phyloP scores from a whole-genome alignment of 1,139 yeast genomes.

The Taphrina flavorubra region DNA sequence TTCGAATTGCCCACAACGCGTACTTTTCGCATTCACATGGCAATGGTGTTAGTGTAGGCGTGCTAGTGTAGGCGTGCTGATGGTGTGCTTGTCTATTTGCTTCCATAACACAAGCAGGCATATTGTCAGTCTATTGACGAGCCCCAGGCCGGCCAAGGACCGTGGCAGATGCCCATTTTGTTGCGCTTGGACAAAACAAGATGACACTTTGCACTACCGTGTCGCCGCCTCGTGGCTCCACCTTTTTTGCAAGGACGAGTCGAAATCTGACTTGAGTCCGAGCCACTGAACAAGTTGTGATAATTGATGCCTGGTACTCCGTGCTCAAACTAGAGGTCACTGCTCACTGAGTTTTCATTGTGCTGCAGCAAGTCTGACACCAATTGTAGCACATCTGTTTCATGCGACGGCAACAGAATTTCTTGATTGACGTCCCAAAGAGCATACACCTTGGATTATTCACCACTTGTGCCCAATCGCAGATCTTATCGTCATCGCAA shows the following conservation, averaged over 20 bases:
- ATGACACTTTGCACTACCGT: background rate
- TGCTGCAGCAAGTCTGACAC: background rate
- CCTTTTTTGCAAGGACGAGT: constrained; percentile 1
- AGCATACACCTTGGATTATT: background rate
- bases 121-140: no score
- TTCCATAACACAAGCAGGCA: no score
- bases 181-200: no score
- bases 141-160: background rate
- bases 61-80: no score
- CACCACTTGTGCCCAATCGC: background rate
- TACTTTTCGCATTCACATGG: no score
- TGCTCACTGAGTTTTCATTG: background rate
- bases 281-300: background rate
- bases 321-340: background rate
- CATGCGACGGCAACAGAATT: background rate
- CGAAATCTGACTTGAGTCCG: background rate
- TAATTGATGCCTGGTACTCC: background rate
- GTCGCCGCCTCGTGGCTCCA: constrained; percentile 1
- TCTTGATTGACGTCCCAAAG: background rate
- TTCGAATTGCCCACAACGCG: background rate
- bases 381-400: background rate
- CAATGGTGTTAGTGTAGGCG: no score
- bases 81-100: no score
- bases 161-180: no score
- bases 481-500: background rate